Base-by-base conservation (phyloP, 345 rosid genomes). In the Turritis glabra region DNA sequence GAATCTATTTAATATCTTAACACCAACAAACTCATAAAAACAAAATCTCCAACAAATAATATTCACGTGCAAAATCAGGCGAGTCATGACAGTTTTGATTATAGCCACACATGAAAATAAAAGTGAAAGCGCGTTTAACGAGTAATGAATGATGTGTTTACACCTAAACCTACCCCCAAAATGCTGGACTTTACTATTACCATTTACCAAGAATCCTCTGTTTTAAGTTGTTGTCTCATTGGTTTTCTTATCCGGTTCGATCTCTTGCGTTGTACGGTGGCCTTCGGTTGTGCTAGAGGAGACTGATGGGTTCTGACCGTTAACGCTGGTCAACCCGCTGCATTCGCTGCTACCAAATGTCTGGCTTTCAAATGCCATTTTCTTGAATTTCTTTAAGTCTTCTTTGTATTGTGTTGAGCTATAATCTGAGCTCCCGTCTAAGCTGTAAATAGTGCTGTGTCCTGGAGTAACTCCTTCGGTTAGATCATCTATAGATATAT, bases 381-480 rank as follows among this genome's bases (percentile, higher is more conserved):
- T 85, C 83, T 83, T 79, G 86, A 88, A 87, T 40, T 83, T 88
- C 60, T 81, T 81, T 79, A 89, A 61, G 82, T 93, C 96, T 73
- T 88, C 91, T 23, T 72, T 82, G 81, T 89, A 88, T 64, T 88
- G 92, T 40, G 59, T 71, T 12, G 88, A 77, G 79, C 84, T 82
- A 57, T 91, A 91, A 62, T 93, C 94, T 25, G 84, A 62, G 61
- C 96, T 88, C 30, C 82, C 94, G 12, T 73, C 70, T 6, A 86
- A 81, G 69, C 87, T 64, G 44, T 74, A 82, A 1, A 56, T 43
- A 59, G 71, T 64, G 77, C 90, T 85, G 32, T 85, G 78, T 21
- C 90, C 91, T 0, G 90, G 89, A 43, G 58, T 51, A 4, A 61
- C 67, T 73, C 92, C 94, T 55, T 86, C 86, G 8, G 83, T 87